These are phyloP conservation scores for Yamadazyma diddensiae DNA, from an alignment of 1,139 yeast genomes.

Conservation along the genomic window DNA sequence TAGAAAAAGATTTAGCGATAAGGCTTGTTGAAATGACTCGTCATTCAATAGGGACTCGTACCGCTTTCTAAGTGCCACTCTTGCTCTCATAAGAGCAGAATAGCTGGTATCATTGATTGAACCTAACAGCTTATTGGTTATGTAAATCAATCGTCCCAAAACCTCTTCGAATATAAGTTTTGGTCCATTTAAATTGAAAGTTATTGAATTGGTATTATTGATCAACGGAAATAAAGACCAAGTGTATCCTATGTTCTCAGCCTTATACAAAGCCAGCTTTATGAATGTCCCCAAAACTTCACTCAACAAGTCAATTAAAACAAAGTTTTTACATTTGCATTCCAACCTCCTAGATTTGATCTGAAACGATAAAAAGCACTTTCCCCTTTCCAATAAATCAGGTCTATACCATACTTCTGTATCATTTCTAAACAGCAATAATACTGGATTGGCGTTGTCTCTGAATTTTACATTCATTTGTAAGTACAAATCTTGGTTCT, in stretches of 20 bases:
- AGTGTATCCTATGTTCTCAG: constrained; percentile 49
- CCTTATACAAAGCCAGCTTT: constrained; percentile 42
- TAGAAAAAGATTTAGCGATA: constrained; percentile 46
- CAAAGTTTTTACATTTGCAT: constrained; percentile 6
- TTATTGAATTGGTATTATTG: constrained; percentile 48
- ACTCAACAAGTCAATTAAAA: constrained; percentile 46
- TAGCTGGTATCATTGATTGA: constrained; percentile 18
- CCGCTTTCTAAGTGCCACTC: constrained; percentile 40
- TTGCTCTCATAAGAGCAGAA: constrained; percentile 38
- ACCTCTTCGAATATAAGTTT: constrained; percentile 31
- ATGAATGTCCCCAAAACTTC: constrained; percentile 42
- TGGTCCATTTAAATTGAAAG: constrained; percentile 51
- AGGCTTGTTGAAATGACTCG: constrained; percentile 39
- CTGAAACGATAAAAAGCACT: constrained; percentile 43
- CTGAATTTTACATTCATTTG: constrained; percentile 7
- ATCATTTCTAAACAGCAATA: constrained; percentile 7
- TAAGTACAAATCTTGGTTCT: neutral
- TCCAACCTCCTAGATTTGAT: constrained; percentile 13
- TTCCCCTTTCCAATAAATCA: constrained; percentile 24
- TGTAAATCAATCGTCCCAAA: constrained; percentile 19
- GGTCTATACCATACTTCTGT: constrained; percentile 51
- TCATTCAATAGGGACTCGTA: constrained; percentile 38
- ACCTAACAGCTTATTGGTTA: constrained; percentile 16
- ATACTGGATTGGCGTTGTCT: constrained; percentile 4
- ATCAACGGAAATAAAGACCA: constrained; percentile 54